Percentiles rank a stretch among this genome's conserved stretches.
Conservation (phyloP, 2,329 filamentous ascomycete species). For the Aspergillus unguis region DNA sequence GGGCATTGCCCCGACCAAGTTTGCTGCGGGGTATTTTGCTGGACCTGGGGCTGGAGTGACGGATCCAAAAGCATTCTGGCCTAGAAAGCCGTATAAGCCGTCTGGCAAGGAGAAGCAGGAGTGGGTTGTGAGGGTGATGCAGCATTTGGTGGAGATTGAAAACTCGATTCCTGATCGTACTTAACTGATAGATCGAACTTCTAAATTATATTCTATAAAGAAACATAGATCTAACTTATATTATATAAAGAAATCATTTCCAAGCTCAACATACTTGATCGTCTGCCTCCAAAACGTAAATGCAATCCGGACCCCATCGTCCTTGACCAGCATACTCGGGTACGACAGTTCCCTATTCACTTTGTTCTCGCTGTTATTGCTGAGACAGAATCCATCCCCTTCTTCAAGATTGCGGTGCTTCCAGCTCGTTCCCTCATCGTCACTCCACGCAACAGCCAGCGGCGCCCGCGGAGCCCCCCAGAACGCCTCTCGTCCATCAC, state of each 20-base stretch:
- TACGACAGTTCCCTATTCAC: conserved; percentile 7
- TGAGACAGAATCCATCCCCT: conserved; percentile 2
- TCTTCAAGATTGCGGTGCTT: neutral
- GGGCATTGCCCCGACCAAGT: conserved; percentile 48
- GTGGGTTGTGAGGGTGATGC: conserved; percentile 45
- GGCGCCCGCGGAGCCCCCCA: conserved; percentile 43
- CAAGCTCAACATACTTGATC: conserved; percentile 3
- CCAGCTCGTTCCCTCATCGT: conserved; percentile 9
- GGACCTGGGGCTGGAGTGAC: conserved; percentile 39
- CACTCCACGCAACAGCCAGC: conserved; percentile 24
- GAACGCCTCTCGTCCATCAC: conserved; percentile 38
- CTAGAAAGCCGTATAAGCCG: conserved; percentile 45
- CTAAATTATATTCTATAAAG: neutral
- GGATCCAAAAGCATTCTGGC: conserved; percentile 38
- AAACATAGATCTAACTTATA: neutral
- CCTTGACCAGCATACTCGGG: conserved; percentile 5
- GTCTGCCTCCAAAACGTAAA: conserved; percentile 8
- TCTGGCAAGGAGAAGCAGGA: conserved; percentile 38
- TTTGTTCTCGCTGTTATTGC: conserved; percentile 6
- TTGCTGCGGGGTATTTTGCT: conserved; percentile 44
- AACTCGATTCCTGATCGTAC: conserved; percentile 11
- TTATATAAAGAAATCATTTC: neutral
- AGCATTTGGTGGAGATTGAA: conserved; percentile 20
- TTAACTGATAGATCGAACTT: neutral
- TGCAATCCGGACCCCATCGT: conserved; percentile 3